Evolutionary conservation across 352 stramenopile genomes (phyloP).

Genomic region (Phytopythium sindhum): DNA sequence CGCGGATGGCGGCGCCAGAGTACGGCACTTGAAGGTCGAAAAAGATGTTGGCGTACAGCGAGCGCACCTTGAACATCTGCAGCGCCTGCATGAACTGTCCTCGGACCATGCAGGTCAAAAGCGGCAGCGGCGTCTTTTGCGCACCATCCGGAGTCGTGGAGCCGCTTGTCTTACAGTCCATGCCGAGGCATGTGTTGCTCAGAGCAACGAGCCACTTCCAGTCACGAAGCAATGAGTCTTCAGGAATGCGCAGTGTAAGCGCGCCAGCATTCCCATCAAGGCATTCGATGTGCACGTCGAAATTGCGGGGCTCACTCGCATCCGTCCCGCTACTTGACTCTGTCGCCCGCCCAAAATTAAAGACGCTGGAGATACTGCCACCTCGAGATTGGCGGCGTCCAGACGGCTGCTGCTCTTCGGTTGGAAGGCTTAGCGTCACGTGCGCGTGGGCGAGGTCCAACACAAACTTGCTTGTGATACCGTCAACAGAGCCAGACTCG

Average conservation of each 20-base stretch:
- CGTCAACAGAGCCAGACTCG: constrained; percentile 5
- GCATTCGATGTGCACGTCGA: constrained; percentile 1
- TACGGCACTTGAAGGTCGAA: constrained; percentile 83
- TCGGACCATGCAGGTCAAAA: constrained; percentile 63
- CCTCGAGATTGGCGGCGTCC: neutral
- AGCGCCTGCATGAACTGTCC: constrained; percentile 77
- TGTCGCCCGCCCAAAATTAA: neutral
- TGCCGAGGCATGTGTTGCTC: constrained; percentile 49
- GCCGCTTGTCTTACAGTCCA: constrained; percentile 26
- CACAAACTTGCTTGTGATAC: constrained; percentile 21
- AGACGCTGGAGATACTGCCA: neutral
- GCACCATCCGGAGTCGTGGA: neutral
- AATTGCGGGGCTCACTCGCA: neutral
- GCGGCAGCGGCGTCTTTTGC: constrained; percentile 13
- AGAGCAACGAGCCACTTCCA: constrained; percentile 67
- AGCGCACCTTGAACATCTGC: constrained; percentile 58
- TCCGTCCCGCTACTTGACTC: neutral
- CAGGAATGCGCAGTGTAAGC: constrained; percentile 40
- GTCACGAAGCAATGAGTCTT: constrained; percentile 43
- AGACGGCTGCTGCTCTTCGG: constrained; percentile 13
- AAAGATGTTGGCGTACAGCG: constrained; percentile 78
- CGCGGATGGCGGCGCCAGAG: constrained; percentile 62
- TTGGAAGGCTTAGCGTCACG: constrained; percentile 31
- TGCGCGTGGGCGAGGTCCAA: constrained; percentile 33
- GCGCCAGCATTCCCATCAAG: neutral